These are phyloP conservation scores for Suhomyces xylopsoci DNA, from an alignment of 805 yeast genomes.

Conservation along the genomic window DNA sequence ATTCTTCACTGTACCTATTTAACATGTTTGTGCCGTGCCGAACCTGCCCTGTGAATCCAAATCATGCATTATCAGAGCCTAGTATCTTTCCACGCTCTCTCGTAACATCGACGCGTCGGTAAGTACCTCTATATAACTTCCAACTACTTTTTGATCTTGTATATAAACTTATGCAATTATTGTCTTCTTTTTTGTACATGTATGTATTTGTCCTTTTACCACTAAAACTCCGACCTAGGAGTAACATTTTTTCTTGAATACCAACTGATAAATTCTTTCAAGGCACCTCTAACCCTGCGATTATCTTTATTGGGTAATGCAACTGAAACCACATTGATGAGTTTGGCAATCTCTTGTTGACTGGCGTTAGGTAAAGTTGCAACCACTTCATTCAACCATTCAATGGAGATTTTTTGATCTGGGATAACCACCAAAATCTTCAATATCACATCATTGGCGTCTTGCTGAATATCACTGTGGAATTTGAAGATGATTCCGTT, in stretches of 20 bases:
- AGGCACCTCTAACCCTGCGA: slow-evolving; percentile 66
- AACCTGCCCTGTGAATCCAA: background rate
- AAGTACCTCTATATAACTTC: background rate
- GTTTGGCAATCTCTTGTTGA: slow-evolving; percentile 62
- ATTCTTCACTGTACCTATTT: background rate
- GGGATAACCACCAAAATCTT: slow-evolving; percentile 56
- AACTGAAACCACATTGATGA: slow-evolving; percentile 52
- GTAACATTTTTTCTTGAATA: slow-evolving; percentile 71
- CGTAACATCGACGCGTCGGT: background rate
- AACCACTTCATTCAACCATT: slow-evolving; percentile 64
- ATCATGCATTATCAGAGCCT: background rate
- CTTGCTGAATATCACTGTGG: slow-evolving; percentile 65
- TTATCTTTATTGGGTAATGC: slow-evolving; percentile 68
- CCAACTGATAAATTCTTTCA: slow-evolving; percentile 81
- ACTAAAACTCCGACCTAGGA: slow-evolving; percentile 25
- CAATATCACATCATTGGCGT: slow-evolving; percentile 70
- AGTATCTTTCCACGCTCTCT: background rate
- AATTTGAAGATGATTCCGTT: slow-evolving; percentile 69
- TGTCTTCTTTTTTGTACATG: background rate
- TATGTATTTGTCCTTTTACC: background rate
- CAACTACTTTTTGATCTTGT: background rate
- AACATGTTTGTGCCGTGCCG: background rate
- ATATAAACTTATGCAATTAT: background rate
- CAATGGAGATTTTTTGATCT: slow-evolving; percentile 38
- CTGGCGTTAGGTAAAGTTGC: slow-evolving; percentile 62